Conservation (phyloP, 1,139 yeast genomes). For the Schwanniomyces etchellsii region DNA sequence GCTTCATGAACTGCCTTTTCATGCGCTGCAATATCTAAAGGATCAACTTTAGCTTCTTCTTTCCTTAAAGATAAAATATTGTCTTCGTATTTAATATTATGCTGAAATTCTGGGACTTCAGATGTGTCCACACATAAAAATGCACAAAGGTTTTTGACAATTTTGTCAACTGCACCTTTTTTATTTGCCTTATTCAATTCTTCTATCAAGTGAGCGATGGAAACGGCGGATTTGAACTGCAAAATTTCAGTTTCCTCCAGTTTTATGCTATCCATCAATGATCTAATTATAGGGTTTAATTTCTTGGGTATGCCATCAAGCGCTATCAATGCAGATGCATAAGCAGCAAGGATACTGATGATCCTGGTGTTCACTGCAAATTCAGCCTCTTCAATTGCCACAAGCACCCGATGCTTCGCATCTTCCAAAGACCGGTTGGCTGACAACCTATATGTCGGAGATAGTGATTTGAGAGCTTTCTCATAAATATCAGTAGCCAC, state of each 20-base stretch:
- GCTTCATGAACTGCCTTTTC: conserved; percentile 70
- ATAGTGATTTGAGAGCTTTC: conserved; percentile 56
- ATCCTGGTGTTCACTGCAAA: conserved; percentile 49
- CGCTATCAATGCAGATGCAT: conserved; percentile 68
- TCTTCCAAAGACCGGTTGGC: conserved; percentile 75
- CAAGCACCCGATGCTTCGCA: conserved; percentile 60
- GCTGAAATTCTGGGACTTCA: conserved; percentile 89
- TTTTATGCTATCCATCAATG: conserved; percentile 91
- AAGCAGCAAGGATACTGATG: conserved; percentile 63
- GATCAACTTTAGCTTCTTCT: conserved; percentile 71
- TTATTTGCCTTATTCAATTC: conserved; percentile 56
- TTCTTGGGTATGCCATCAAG: conserved; percentile 71
- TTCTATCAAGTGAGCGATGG: conserved; percentile 60
- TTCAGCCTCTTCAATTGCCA: conserved; percentile 69
- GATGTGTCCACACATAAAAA: conserved; percentile 93
- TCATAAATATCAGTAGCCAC: conserved; percentile 62
- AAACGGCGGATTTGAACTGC: conserved; percentile 65
- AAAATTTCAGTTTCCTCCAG: conserved; percentile 61
- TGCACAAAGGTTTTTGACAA: conserved; percentile 85
- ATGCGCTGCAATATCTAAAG: conserved; percentile 59
- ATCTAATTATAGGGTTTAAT: conserved; percentile 80
- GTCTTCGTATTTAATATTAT: conserved; percentile 53
- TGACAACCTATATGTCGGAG: conserved; percentile 69
- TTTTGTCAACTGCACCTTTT: conserved; percentile 75
- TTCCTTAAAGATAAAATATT: conserved; percentile 70